These are phyloP conservation scores for Graphiopsis chlorocephala DNA, from an alignment of 2,329 filamentous ascomycete genomes.

Conservation along the genomic window DNA sequence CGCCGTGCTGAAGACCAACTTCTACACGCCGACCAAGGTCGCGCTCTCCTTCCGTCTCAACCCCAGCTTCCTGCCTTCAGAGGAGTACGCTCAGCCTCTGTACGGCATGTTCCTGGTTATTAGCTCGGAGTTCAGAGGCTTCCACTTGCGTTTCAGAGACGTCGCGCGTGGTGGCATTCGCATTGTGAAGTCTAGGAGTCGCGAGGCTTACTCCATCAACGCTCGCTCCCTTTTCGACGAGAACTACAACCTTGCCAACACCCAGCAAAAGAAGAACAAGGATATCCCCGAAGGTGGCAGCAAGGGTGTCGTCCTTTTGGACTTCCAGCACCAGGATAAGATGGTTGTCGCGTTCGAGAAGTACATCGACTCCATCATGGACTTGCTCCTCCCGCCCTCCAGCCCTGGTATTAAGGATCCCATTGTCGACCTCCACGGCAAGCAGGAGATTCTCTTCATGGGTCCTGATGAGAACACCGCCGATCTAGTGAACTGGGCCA, in stretches of 20 bases:
- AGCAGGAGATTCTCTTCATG: conserved; percentile 97
- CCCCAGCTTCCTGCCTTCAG: conserved; percentile 79
- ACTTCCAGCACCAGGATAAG: conserved; percentile 92
- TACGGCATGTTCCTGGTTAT: conserved; percentile 99
- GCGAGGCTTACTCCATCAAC: conserved; percentile 95
- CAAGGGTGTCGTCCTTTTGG: conserved; percentile 94
- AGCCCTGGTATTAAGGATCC: conserved; percentile 99
- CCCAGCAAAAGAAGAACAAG: conserved; percentile 99
- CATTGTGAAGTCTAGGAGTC: conserved; percentile 96
- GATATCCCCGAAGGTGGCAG: conserved; percentile 97
- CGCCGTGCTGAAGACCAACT: conserved; percentile 92
- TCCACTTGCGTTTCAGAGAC: conserved; percentile 95
- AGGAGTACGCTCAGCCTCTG: conserved; percentile 89
- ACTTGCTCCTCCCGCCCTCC: conserved; percentile 82
- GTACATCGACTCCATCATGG: conserved; percentile 98
- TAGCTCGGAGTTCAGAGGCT: conserved; percentile 91
- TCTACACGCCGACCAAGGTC: conserved; percentile 97
- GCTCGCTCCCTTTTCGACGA: conserved; percentile 95
- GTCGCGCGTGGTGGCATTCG: conserved; percentile 96
- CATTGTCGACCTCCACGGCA: conserved; percentile 90
- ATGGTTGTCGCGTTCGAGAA: conserved; percentile 93
- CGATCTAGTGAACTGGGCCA: conserved; percentile 97
- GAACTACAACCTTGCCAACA: conserved; percentile 97
- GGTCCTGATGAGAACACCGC: conserved; percentile 98
- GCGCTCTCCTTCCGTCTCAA: conserved; percentile 94